phyloP scores from a whole-genome alignment of 176 grass and related monocot genomes.

The Areca catechu region DNA sequence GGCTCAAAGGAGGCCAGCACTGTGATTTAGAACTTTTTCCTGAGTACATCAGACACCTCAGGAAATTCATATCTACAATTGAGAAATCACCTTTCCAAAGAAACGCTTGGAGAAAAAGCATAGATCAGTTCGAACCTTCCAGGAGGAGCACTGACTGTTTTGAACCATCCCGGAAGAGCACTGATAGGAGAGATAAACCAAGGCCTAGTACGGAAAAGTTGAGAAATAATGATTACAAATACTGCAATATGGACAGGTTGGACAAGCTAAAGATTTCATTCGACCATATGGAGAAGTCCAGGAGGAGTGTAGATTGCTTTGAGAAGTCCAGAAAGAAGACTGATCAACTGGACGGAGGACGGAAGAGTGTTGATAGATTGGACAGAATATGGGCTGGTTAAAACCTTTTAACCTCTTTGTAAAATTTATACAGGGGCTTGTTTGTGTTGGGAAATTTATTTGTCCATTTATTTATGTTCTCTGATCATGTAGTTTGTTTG shows the following conservation, averaged over 20 bases:
- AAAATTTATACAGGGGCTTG: constrained; percentile 34
- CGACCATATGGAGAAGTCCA: constrained; percentile 70
- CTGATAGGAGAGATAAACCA: constrained; percentile 40
- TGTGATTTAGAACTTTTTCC: constrained; percentile 86
- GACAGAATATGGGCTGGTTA: constrained; percentile 78
- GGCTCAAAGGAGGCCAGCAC: constrained; percentile 84
- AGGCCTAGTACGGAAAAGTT: constrained; percentile 40
- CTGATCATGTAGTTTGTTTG: constrained; percentile 24
- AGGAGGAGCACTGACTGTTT: constrained; percentile 51
- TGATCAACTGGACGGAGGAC: constrained; percentile 57
- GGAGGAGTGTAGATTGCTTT: constrained; percentile 70
- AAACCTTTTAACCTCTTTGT: constrained; percentile 22
- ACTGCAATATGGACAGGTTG: constrained; percentile 54
- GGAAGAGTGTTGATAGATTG: constrained; percentile 77
- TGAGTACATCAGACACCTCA: constrained; percentile 74
- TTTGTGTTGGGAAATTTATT: constrained; percentile 29
- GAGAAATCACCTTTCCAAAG: constrained; percentile 57
- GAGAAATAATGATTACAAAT: constrained; percentile 50
- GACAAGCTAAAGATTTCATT: constrained; percentile 64
- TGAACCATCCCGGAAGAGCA: constrained; percentile 57
- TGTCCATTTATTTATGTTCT: constrained; percentile 29
- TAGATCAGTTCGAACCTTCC: constrained; percentile 48
- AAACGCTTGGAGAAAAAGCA: constrained; percentile 43
- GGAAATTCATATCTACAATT: constrained; percentile 56
- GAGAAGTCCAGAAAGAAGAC: constrained; percentile 46